Evolutionary conservation across 2,329 filamentous ascomycete genomes (phyloP), one percentile per base, ranked within the genome.

Genomic region (Fusarium nisikadoi): DNA sequence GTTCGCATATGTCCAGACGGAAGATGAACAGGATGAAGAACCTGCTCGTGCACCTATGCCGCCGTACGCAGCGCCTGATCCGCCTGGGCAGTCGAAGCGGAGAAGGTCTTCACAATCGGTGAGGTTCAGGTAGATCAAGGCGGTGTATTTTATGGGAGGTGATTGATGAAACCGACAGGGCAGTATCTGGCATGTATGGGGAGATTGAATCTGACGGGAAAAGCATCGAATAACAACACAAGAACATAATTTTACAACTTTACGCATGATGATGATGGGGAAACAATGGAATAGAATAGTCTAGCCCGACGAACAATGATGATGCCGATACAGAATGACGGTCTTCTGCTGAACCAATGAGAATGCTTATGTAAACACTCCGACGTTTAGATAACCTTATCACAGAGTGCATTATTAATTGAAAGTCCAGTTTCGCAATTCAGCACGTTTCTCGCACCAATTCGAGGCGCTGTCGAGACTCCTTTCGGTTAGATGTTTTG

Each of bases 11-110:
- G 54, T 67, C 20, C 53, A 66, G 6, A 50, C 55, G 1, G 54
- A 66, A 3, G 63, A 66, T 7, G 43, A 58, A 13, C 43, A 60
- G 6, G 64, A 53, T 19, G 46, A 61, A 23, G 62, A 47, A 36
- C 53, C 62, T 3, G 36, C 36, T 8, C 41, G 46, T 0, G 25
- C 29, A 10, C 36, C 39, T 16, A n/a, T 42, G 5, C 35, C 46
- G 1, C 62, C 17, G 6, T 62, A 33, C 2, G 25, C 33, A 0
- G 64, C 42, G 6, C 64, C 64, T 20, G 64, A 67, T n/a, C 46
- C 64, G 0, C 65, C 63, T 4, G 31, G n/a, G 27, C 27, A 33
- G 10, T 29, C 12, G 5, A 39, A 13, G 14, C 27, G 27, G 39
- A 42, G 19, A 12, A 42, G 8, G 0, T 23, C 41, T 33, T 7